phyloP scores from a whole-genome alignment of 352 stramenopile species.

The Pythium dissimile region DNA sequence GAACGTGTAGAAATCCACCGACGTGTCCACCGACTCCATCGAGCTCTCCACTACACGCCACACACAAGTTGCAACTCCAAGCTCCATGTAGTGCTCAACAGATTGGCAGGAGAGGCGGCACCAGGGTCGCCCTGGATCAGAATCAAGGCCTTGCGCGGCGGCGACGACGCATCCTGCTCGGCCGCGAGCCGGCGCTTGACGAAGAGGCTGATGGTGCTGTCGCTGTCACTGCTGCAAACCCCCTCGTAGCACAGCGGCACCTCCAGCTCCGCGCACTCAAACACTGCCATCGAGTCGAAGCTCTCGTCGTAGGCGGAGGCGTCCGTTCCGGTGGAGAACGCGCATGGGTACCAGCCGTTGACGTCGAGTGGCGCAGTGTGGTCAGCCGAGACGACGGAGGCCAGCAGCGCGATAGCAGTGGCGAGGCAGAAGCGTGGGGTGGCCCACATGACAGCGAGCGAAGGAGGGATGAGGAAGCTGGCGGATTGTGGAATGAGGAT shows the following conservation, averaged over 20 bases:
- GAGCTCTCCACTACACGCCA: too few relatives aligned
- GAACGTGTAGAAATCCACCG: too few relatives aligned
- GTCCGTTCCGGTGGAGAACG: constrained; percentile 27
- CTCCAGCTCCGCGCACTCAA: constrained; percentile 63
- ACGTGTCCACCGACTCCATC: too few relatives aligned
- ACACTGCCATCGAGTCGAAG: constrained; percentile 10
- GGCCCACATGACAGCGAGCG: too few relatives aligned
- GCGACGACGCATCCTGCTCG: neutral
- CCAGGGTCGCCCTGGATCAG: constrained; percentile 16
- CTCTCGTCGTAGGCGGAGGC: neutral
- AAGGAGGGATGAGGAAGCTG: too few relatives aligned
- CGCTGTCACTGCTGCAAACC: constrained; percentile 61
- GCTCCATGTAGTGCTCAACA: too few relatives aligned
- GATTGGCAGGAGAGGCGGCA: too few relatives aligned
- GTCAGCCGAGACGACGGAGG: neutral
- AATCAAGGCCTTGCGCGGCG: constrained; percentile 6
- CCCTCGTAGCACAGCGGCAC: constrained; percentile 68
- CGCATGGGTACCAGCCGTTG: constrained; percentile 60
- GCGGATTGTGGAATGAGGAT: too few relatives aligned
- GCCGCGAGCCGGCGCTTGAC: constrained; percentile 27
- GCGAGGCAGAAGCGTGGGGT: neutral
- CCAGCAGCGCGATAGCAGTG: neutral
- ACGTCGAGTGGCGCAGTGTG: constrained; percentile 14
- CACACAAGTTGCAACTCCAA: too few relatives aligned
- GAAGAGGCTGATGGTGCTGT: constrained; percentile 48